Percentiles rank a stretch among this genome's conserved stretches.
phyloP scores from a whole-genome alignment of 208 protist genomes.

The Sergeia podlipaevii region DNA sequence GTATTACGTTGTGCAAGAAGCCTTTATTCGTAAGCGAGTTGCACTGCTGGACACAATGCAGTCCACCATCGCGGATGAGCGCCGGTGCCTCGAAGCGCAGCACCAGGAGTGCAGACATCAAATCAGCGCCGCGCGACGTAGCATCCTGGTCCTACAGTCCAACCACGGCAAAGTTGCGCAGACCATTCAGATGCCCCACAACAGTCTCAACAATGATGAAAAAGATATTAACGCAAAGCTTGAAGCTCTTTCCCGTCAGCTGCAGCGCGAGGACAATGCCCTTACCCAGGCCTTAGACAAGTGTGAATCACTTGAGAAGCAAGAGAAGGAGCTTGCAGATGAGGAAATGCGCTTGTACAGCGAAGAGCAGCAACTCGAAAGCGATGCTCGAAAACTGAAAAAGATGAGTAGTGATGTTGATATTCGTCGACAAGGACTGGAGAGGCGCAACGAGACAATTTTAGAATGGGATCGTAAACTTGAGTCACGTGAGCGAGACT shows the following conservation, averaged over 20 bases:
- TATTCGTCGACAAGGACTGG: slow-evolving; percentile 44
- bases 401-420: slow-evolving; percentile 79
- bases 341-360: slow-evolving; percentile 45
- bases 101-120: slow-evolving; percentile 82
- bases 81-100: slow-evolving; percentile 73
- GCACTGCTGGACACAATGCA: slow-evolving; percentile 76
- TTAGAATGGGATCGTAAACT: slow-evolving; percentile 65
- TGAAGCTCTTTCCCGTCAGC: slow-evolving; percentile 20
- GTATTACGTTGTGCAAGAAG: slow-evolving; percentile 75
- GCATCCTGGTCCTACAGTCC: slow-evolving; percentile 27
- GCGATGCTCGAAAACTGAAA: slow-evolving; percentile 31
- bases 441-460: slow-evolving; percentile 67
- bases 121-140: slow-evolving; percentile 63
- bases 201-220: slow-evolving; percentile 51
- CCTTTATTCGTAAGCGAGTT: slow-evolving; percentile 75
- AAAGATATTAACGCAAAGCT: slow-evolving; percentile 38
- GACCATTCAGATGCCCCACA: slow-evolving; percentile 22
- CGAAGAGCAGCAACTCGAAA: slow-evolving; percentile 53
- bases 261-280: slow-evolving; percentile 41
- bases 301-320: slow-evolving; percentile 32
- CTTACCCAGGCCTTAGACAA: slow-evolving; percentile 36
- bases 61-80: slow-evolving; percentile 74
- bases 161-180: slow-evolving; percentile 48
- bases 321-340: slow-evolving; percentile 31
- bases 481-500: slow-evolving; percentile 65